Evolutionary conservation across 345 rosid species (phyloP), one percentile per base, ranked within the genome.

Genomic region (Rhizophora apiculata): DNA sequence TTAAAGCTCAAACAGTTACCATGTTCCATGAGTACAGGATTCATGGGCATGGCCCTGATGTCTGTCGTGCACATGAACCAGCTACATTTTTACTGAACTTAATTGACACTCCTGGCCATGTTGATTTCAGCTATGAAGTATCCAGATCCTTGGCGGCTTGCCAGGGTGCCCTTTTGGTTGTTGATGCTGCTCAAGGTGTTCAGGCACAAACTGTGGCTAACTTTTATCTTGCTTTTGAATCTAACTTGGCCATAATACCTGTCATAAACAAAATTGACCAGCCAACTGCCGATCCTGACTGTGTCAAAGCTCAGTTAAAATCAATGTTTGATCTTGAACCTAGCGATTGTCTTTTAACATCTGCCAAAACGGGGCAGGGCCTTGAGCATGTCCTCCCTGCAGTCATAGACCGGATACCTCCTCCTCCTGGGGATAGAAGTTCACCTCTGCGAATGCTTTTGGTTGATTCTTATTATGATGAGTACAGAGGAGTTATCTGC

Each of bases 181-280:
- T 95, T 69, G 97, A 95, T 84, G 97, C 97, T 21, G 99, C 97
- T 64, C 97, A 95, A 82, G 99, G 99, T 6, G 97, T 95, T 65
- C 99, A 95, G 78, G 99, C 99, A 1, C 99, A 95, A 71, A 95
- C 99, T 11, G 97, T 95, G 43, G 99, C 99, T 68, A 95, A 95
- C 66, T 95, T 91, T 69, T 92, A 92, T 85, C 89, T 95, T 61
- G 99, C 99, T 0, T 95, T 95, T 73, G 99, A 95, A 78, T 81
- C 89, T 70, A 86, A 88, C 73, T 79, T 95, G 72, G 73, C 96
- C 6, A 82, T 95, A 58, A 83, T 95, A 63, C 97, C 98, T 18
- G 82, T 91, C 30, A 89, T 91, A 65, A 91, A 94, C 87, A 91
- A 94, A 85, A 94, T 94, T 65, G 99, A 92, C 74, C 99, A 92